Evolutionary conservation across 805 yeast species (phyloP).

Genomic region (Blastobotrys americana): DNA sequence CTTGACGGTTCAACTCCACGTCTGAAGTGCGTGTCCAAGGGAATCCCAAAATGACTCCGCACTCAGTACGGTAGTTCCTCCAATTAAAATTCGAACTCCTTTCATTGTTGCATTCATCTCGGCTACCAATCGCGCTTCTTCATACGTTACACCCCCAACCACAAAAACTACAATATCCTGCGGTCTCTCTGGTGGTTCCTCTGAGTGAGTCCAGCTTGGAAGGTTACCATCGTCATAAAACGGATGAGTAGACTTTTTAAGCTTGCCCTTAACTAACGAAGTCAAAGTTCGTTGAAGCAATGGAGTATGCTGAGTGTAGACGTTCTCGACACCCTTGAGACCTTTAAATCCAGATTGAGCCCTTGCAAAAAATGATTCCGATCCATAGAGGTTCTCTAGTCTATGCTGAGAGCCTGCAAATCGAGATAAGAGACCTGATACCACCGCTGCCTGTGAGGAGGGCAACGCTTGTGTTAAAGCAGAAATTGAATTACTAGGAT

Average conservation of each 20-base stretch:
- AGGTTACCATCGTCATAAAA: conserved; percentile 34
- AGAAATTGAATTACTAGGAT: conserved; percentile 39
- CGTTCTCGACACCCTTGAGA: conserved; percentile 39
- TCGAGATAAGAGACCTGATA: conserved; percentile 38
- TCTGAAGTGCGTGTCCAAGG: conserved; percentile 33
- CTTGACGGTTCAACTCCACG: conserved; percentile 25
- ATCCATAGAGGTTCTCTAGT: conserved; percentile 35
- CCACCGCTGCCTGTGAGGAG: conserved; percentile 27
- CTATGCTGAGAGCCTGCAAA: conserved; percentile 41
- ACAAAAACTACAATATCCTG: conserved; percentile 34
- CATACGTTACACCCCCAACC: conserved; percentile 88
- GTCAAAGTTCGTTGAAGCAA: conserved; percentile 47
- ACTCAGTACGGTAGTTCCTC: conserved; percentile 61
- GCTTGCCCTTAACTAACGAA: conserved; percentile 36
- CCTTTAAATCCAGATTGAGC: conserved; percentile 39
- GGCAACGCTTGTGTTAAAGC: conserved; percentile 17
- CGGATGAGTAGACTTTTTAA: conserved; percentile 37
- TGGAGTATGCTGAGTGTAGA: conserved; percentile 90
- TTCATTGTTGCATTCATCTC: conserved; percentile 51
- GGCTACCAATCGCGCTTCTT: conserved; percentile 78
- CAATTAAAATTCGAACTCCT: conserved; percentile 64
- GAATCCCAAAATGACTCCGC: conserved; percentile 37
- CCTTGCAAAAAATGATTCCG: conserved; percentile 34
- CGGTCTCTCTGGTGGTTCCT: conserved; percentile 28
- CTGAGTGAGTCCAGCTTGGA: conserved; percentile 20